These are phyloP conservation scores for Waltiozyma solani DNA, from an alignment of 1,139 yeast species.

Conservation along the genomic window DNA sequence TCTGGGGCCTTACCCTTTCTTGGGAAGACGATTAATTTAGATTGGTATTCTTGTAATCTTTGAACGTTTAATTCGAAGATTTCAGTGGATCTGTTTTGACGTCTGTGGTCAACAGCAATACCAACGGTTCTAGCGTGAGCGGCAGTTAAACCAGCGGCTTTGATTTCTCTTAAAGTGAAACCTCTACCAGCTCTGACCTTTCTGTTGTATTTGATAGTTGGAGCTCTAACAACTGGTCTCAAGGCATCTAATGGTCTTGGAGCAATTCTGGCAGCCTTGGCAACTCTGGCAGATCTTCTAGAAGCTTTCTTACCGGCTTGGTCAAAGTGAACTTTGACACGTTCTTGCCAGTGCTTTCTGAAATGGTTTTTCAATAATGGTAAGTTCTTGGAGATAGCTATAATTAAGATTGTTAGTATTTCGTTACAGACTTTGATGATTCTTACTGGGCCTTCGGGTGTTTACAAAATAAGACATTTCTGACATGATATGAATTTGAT, in stretches of 20 bases:
- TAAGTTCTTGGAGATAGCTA: slow-evolving; percentile 96
- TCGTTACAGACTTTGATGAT: too few species aligned
- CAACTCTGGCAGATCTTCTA: slow-evolving; percentile 90
- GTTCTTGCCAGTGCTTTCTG: slow-evolving; percentile 99
- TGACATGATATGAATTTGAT: too few species aligned
- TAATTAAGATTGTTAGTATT: slow-evolving; percentile 8
- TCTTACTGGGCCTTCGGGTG: too few species aligned
- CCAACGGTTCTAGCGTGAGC: slow-evolving; percentile 98
- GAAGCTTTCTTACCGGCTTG: slow-evolving; percentile 99
- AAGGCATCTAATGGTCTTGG: slow-evolving; percentile 96
- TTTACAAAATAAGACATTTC: background rate
- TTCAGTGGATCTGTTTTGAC: slow-evolving; percentile 97
- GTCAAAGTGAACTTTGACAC: slow-evolving; percentile 98
- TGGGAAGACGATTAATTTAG: slow-evolving; percentile 68
- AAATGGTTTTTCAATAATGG: slow-evolving; percentile 95
- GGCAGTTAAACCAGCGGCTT: slow-evolving; percentile 94
- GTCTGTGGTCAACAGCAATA: slow-evolving; percentile 99
- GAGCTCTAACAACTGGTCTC: slow-evolving; percentile 98
- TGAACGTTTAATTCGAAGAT: slow-evolving; percentile 90
- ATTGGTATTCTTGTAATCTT: slow-evolving; percentile 93
- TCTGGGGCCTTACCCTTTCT: slow-evolving; percentile 75
- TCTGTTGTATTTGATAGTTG: slow-evolving; percentile 98
- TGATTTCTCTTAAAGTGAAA: slow-evolving; percentile 95
- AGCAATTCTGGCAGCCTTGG: slow-evolving; percentile 91
- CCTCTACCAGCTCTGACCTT: slow-evolving; percentile 99